phyloP scores from a whole-genome alignment of 1,284 basidiomycete species.

The Neonothopanus nambi region DNA sequence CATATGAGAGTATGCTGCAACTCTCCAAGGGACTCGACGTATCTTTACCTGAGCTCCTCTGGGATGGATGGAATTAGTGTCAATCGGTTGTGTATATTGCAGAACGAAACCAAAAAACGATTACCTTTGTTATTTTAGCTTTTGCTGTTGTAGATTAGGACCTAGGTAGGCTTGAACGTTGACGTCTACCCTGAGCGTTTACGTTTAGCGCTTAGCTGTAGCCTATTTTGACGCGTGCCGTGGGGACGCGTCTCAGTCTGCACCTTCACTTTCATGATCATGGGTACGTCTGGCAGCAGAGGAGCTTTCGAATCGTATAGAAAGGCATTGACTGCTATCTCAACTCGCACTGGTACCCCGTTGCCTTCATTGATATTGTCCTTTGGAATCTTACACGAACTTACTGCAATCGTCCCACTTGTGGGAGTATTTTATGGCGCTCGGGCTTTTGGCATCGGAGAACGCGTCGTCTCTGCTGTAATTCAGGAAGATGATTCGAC shows the following conservation, averaged over 20 bases:
- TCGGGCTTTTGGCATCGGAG: slow-evolving; percentile 70
- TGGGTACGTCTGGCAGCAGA: no score
- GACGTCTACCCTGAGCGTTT: no score
- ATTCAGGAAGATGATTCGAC: slow-evolving; percentile 16
- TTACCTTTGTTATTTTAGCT: no score
- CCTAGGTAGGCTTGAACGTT: no score
- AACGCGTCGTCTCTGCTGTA: slow-evolving; percentile 53
- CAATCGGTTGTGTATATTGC: no score
- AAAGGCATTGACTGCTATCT: slow-evolving; percentile 53
- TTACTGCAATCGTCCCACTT: slow-evolving; percentile 82
- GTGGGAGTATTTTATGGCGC: slow-evolving; percentile 76
- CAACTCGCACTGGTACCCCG: slow-evolving; percentile 68
- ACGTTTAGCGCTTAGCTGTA: no score
- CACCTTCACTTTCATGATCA: neutral
- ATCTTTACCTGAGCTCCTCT: slow-evolving; percentile 69
- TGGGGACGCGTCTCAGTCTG: slow-evolving; percentile 7
- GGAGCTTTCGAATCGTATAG: slow-evolving; percentile 44
- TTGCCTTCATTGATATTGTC: slow-evolving; percentile 77
- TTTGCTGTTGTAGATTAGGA: no score
- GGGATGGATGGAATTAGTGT: slow-evolving; percentile 62
- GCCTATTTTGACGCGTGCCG: no score
- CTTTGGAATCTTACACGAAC: slow-evolving; percentile 85
- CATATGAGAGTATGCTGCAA: slow-evolving; percentile 60
- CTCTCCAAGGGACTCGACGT: slow-evolving; percentile 68
- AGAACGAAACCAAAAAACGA: no score